Base-by-base conservation (phyloP, 2,329 filamentous ascomycete genomes). In the Nannizzia gypsea region DNA sequence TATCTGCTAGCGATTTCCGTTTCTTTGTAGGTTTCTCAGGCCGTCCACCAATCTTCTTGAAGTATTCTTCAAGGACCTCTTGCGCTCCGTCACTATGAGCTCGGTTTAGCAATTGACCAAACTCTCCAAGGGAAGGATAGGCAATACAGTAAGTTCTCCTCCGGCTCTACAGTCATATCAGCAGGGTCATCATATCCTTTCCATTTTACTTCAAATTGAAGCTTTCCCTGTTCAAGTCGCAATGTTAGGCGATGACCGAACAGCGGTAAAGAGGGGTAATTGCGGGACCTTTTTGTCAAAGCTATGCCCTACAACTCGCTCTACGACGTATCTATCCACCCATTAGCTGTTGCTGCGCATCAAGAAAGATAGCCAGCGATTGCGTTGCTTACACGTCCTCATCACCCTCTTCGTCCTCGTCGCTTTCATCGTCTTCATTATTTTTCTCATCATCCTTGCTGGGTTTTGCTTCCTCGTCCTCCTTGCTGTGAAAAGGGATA, bases 91-190 rank as follows among this genome's bases (percentile, higher is more conserved):
- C 71, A 26, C 56, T 36, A 58, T 5, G 24, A 38, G 28, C 22
- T 61, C 71, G 26, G 70, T 66, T 63, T 61, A 61, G 46, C 34
- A 44, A 20, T 20, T 22, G 26, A 13, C 15, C 20, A 24, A 15
- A n/a, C 42, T 26, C 15, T 26, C 34, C 28, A 17, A 38, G 31
- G 42, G 3, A 54, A 15, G 15, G 59, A 42, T 42, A 22, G 22
- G 17, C 9, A 46, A 9, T 26, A 52, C 26, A 60, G 17, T 71
- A 75, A 66, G 54, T 76, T 74, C 5, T 73, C 71, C 64, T 79
- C 76, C 1, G 76, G 75, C 61, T 79, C 77, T 66, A 72, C 66
- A 1, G 77, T 79, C 58, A 72, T 69, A 54, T 79, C 76, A n/a
- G 66, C 63, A 1, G 71, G 69, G 4, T 74, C 66, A 1, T 74